Base-by-base conservation (phyloP, 345 rosid genomes). In the Gossypium anomalum region DNA sequence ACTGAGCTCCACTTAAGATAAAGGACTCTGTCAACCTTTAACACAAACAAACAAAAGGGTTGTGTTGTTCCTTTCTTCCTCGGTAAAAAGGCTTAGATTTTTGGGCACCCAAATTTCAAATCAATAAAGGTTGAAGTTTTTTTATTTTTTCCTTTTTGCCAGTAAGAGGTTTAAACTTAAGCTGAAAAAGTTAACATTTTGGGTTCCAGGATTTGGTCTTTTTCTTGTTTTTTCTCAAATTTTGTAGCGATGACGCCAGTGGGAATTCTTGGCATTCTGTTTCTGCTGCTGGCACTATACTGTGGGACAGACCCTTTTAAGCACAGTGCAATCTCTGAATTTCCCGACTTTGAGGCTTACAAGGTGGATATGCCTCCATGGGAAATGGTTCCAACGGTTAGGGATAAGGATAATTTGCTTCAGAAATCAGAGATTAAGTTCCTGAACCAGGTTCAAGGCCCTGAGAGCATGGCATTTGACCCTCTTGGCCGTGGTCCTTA, bases 401-500 rank as follows among this genome's bases (percentile, higher is more conserved):
- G 79, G 60, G 98, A 94, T 48, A 56, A 77, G 5, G 66, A 74
- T 9, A 86, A 90, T 45, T 85, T 86, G 78, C 90, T 94, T 14
- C 97, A 90, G 82, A 84, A 72, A 20, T 92, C 97, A 1, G 88
- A 88, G 62, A 84, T 92, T 78, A 90, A 79, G 92, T 94, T 94
- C 79, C 51, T 80, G 75, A 79, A 88, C 82, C 87, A 94, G 63
- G 51, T 92, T 76, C 98, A 94, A 76, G 98, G 98, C 22, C 98
- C 98, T 2, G 98, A 94, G 86, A 94, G 98, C 83, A 53, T 94
- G 51, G 92, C 90, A 6, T 94, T 94, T 78, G 97, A 94, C 71
- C 87, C 92, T 11, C 90, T 70, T 20, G 97, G 97, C 55, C 91
- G 93, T n/a, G 98, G 98, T 10, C 97, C 97, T 13, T 94, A 94